Evolutionary conservation across 345 rosid species (phyloP), one percentile per base, ranked within the genome.

Genomic region (Pistacia integerrima): DNA sequence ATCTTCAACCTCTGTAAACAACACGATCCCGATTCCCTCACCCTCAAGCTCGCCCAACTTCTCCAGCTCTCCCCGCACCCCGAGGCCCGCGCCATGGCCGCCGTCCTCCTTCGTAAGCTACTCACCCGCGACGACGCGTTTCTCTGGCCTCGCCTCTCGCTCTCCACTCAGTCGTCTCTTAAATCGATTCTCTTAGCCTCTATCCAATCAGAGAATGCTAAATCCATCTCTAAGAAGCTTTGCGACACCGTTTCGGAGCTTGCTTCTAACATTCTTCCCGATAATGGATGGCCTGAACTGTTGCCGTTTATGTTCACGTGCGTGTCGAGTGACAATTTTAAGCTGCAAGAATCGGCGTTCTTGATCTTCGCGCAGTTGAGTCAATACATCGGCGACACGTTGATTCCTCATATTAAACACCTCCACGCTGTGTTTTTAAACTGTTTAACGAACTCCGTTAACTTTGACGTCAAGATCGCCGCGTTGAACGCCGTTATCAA

Each of bases 221-320:
- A 92, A 69, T 87, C 98, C 58, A 92, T 92, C 59, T 78, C 91
- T 1, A 93, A 92, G 85, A 97, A 97, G 90, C 79, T 97, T 16
- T 92, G 98, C 82, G 99, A 94, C 68, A 97, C 98, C 16, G 88
- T 97, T 65, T 90, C 99, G 8, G 99, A 97, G 86, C 93, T 97
- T 52, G 98, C 99, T 18, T 91, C 97, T 0, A 89, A 92, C 64
- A 90, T 97, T 75, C 67, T 97, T 25, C 92, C 91, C 2, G 97
- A 94, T 1, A 90, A 92, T 35, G 95, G 92, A 0, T 97, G 99
- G 99, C 99, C 99, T 1, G 99, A 97, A 89, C 81, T 97, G 51
- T 72, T 97, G 35, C 99, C 98, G 3, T 97, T 94, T 61, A 92
- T 97, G 90, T 97, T 97, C 73, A 95, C 91, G 84, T 97, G 98